Conservation (phyloP, 805 yeast genomes). For the Suhomyces emberorum region DNA sequence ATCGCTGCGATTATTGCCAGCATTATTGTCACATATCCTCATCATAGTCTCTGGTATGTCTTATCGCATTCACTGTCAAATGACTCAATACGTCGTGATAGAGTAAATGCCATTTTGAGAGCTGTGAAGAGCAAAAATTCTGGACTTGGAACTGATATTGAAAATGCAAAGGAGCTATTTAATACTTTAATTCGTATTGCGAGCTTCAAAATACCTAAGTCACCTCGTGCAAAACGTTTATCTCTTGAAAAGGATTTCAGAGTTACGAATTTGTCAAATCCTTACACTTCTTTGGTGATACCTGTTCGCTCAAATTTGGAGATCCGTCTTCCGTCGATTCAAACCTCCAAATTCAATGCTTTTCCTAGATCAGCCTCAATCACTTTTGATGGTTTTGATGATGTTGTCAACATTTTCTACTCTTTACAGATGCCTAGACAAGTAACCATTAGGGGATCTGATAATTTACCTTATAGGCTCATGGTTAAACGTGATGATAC, state of each 20-base stretch:
- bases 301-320: conserved; percentile 74
- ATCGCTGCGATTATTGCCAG: conserved; percentile 56
- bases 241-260: conserved; percentile 42
- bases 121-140: conserved; percentile 12
- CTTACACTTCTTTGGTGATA: conserved; percentile 53
- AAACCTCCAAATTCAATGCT: conserved; percentile 40
- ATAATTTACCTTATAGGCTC: conserved; percentile 69
- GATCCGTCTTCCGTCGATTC: conserved; percentile 55
- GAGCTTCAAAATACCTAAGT: conserved; percentile 33
- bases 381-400: conserved; percentile 62
- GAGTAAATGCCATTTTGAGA: conserved; percentile 25
- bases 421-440: conserved; percentile 89
- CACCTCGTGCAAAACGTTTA: conserved; percentile 29
- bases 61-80: conserved; percentile 65
- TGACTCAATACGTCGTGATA: conserved; percentile 25
- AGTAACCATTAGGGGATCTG: conserved; percentile 70
- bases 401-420: conserved; percentile 63
- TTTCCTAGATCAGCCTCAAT: conserved; percentile 41
- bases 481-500: conserved; percentile 90
- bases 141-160: conserved; percentile 14
- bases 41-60: conserved; percentile 82
- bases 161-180: conserved; percentile 34
- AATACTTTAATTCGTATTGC: conserved; percentile 45
- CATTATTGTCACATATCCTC: conserved; percentile 66
- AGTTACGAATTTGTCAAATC: conserved; percentile 27